These are phyloP conservation scores for Flueggea neowawraea DNA, from an alignment of 441 rosid species.

Conservation along the genomic window DNA sequence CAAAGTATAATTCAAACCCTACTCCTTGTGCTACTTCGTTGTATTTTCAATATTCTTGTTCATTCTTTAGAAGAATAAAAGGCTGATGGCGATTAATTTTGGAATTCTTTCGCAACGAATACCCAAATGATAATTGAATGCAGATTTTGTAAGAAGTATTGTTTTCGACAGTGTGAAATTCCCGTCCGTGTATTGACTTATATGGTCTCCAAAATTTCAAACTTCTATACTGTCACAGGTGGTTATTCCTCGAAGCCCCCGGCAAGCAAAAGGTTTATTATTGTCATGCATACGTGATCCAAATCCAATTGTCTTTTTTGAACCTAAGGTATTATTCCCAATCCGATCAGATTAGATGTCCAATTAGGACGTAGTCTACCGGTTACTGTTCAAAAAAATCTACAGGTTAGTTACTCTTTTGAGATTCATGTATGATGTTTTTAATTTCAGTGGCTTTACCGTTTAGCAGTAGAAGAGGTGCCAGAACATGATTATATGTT, in stretches of 20 bases:
- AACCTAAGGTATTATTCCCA: constrained; percentile 60
- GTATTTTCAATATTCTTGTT: constrained; percentile 1
- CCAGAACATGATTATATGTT: constrained; percentile 86
- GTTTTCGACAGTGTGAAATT: too few species aligned
- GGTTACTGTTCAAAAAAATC: background rate
- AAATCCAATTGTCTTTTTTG: constrained; percentile 86
- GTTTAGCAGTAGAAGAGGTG: constrained; percentile 83
- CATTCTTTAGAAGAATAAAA: too few species aligned
- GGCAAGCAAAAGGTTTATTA: constrained; percentile 80
- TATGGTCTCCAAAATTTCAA: background rate
- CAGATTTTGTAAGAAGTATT: too few species aligned
- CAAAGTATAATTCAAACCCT: constrained; percentile 43
- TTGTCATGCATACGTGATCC: constrained; percentile 79
- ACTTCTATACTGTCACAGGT: constrained; percentile 34
- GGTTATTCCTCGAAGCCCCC: constrained; percentile 88
- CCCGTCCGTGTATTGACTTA: too few species aligned
- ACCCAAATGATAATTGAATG: too few species aligned
- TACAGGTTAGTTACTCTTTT: background rate
- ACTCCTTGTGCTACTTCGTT: constrained; percentile 2
- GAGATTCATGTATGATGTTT: constrained; percentile 8
- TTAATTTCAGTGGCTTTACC: constrained; percentile 76
- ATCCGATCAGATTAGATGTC: background rate
- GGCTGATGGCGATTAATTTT: too few species aligned
- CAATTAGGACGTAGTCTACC: constrained; percentile 5
- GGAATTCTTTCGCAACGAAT: too few species aligned